phyloP scores from a whole-genome alignment of 2,329 filamentous ascomycete genomes.

The Pseudocercospora ulei region DNA sequence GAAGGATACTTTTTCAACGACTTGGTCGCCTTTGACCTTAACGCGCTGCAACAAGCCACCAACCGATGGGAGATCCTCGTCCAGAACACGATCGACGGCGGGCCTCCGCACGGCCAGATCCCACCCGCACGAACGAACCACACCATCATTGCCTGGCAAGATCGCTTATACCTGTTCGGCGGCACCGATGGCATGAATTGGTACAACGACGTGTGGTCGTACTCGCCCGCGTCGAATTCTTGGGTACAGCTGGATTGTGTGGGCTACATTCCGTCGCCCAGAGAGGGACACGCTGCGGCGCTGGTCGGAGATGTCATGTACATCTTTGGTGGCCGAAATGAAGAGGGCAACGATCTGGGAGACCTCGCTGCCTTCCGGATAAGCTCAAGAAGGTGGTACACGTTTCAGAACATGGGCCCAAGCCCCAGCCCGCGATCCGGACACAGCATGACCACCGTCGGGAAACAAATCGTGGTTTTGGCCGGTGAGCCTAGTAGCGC shows the following conservation, averaged over 20 bases:
- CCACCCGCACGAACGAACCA: conserved; percentile 93
- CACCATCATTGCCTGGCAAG: conserved; percentile 79
- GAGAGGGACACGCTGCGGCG: conserved; percentile 88
- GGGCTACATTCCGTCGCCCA: conserved; percentile 85
- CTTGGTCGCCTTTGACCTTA: conserved; percentile 86
- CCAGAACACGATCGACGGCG: conserved; percentile 57
- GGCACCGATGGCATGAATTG: conserved; percentile 91
- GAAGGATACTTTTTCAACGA: conserved; percentile 99
- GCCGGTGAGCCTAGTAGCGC: conserved; percentile 91
- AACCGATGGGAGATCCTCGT: conserved; percentile 95
- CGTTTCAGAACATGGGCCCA: conserved; percentile 98
- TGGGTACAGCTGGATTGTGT: conserved; percentile 93
- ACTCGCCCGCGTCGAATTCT: conserved; percentile 69
- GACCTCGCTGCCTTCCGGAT: conserved; percentile 82
- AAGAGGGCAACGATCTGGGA: conserved; percentile 83
- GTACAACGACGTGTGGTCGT: conserved; percentile 99
- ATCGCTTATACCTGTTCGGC: conserved; percentile 93
- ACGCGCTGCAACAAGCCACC: conserved; percentile 78
- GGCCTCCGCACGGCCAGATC: conserved; percentile 53
- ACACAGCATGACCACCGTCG: conserved; percentile 93
- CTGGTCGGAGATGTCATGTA: conserved; percentile 98
- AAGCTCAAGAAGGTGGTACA: conserved; percentile 87
- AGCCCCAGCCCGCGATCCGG: conserved; percentile 88
- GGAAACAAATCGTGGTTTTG: conserved; percentile 83
- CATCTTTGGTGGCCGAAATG: conserved; percentile 89